Evolutionary conservation across 352 stramenopile genomes (phyloP), one percentile per base, ranked within the genome.

Genomic region (Thraustochytrium striatum): DNA sequence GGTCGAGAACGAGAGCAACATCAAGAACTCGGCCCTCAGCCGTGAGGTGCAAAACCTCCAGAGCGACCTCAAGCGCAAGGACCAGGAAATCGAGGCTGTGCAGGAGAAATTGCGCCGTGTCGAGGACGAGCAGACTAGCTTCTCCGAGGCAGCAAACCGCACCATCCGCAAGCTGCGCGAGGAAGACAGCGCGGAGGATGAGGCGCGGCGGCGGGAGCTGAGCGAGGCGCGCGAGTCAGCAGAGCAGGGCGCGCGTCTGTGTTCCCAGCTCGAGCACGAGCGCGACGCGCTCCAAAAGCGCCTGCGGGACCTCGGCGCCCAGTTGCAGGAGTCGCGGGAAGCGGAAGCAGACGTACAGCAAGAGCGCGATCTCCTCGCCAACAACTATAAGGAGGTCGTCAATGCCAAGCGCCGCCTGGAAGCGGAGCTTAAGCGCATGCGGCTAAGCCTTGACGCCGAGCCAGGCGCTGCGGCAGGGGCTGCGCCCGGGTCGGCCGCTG

Each of bases 201-300:
- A 61, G 13, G 32, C 32, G 11, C n/a, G 58, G 50, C 65, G 52
- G 8, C 65, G 52, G 8, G 32, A 75, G 50, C 43, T 75, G 19
- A 43, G 61, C n/a, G 65, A 75, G 50, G 28, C 65, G 16, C 44
- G 50, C 16, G 21, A 30, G 21, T 43, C 44, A 0, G 65, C 65
- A 5, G 52, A 75, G 13, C 41, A 75, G 30, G 65, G 41, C 21
- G 65, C 65, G 3, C 39, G 52, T 11, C 65, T 75, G 13, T 75
- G 65, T 32, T 16, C 65, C 5, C 65, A 75, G 3, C 65, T 75
- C 41, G 65, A 75, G 52, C 65, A 75, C 8, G 65, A 75, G 16
- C 65, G 65, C 35, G 52, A 7, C 35, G 65, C 43, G 8, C 52
- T 75, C 1, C 65, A 75, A 32, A 9, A 38, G 2, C 44, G 52